Evolutionary conservation across 345 rosid genomes (phyloP), one percentile per base, ranked within the genome.

Genomic region (Alliaria petiolata): DNA sequence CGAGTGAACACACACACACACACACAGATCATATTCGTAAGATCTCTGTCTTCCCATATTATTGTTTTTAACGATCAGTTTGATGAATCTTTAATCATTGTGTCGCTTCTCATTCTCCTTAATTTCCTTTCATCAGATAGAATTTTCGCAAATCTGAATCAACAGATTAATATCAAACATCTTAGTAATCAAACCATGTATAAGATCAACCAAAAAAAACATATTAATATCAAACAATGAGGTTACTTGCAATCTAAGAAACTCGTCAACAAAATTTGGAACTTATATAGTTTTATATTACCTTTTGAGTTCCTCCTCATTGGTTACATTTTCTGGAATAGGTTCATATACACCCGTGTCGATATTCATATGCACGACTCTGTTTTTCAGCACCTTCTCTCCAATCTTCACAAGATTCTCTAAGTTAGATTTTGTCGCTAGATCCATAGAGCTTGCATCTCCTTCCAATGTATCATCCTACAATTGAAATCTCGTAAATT

Each of bases 401-500:
- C 93, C 97, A 16, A 80, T 69, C 56, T 35, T 72, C 36, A 72
- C 81, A 7, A 89, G 86, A 12, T 77, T 82, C 1, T 82, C 84
- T 77, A 86, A 8, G 70, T 89, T 89, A 34, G 81, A 19, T 44
- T 76, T 64, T 2, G 91, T 86, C 0, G 96, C 30, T 50, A 64
- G 2, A 74, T 92, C 98, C 3, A 67, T 14, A 1, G 86, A 80
- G 11, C 80, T 59, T 65, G 65, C 34, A 44, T 79, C 69, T 13
- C 87, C 91, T 11, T 63, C 49, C 67, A 92, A 69, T 11, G 78
- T 77, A 70, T 89, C 92, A 34, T 83, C 82, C 91, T 85, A 65
- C 3, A 22, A 44, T 52, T n/a, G 3, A n/a, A n/a, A 13, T 49
- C 51, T 4, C 9, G 3, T 38, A 38, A 6, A 8, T 19, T 2